Evolutionary conservation across 1,284 basidiomycete species (phyloP).

Genomic region (Earliella scabrosa): DNA sequence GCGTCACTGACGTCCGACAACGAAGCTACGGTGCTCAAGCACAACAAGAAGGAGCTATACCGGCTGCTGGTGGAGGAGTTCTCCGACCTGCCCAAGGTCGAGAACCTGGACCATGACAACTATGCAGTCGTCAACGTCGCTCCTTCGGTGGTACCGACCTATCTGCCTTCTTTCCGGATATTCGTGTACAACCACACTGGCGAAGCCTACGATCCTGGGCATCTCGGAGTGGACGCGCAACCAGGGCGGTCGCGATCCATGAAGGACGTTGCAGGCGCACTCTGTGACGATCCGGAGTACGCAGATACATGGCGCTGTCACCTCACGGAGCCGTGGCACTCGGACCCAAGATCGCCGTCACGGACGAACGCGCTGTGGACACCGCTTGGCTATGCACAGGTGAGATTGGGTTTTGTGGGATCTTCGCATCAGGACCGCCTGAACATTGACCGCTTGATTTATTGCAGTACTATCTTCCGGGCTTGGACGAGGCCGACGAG

Average conservation of each 20-base stretch:
- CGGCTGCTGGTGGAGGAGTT: slow-evolving; percentile 61
- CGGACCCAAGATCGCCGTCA: slow-evolving; percentile 70
- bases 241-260: slow-evolving; percentile 49
- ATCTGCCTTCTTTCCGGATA: slow-evolving; percentile 81
- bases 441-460: slow-evolving; percentile 1
- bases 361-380: slow-evolving; percentile 72
- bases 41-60: slow-evolving; percentile 48
- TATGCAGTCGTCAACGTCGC: slow-evolving; percentile 80
- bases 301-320: slow-evolving; percentile 63
- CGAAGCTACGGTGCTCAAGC: slow-evolving; percentile 28
- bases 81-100: slow-evolving; percentile 54
- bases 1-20: slow-evolving; percentile 14
- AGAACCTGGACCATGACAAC: slow-evolving; percentile 62
- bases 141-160: slow-evolving; percentile 89
- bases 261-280: slow-evolving; percentile 38
- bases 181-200: slow-evolving; percentile 81
- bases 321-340: slow-evolving; percentile 61
- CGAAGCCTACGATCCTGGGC: slow-evolving; percentile 31
- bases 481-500: slow-evolving; percentile 60
- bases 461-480: slow-evolving; percentile 76
- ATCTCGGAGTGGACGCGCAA: slow-evolving; percentile 27
- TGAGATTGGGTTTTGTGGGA: slow-evolving; percentile 36
- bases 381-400: slow-evolving; percentile 84
- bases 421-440: slow-evolving; percentile 2
- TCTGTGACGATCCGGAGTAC: slow-evolving; percentile 57